Evolutionary conservation across 352 stramenopile genomes (phyloP), one percentile per base, ranked within the genome.

Genomic region (Pythium brassicae): DNA sequence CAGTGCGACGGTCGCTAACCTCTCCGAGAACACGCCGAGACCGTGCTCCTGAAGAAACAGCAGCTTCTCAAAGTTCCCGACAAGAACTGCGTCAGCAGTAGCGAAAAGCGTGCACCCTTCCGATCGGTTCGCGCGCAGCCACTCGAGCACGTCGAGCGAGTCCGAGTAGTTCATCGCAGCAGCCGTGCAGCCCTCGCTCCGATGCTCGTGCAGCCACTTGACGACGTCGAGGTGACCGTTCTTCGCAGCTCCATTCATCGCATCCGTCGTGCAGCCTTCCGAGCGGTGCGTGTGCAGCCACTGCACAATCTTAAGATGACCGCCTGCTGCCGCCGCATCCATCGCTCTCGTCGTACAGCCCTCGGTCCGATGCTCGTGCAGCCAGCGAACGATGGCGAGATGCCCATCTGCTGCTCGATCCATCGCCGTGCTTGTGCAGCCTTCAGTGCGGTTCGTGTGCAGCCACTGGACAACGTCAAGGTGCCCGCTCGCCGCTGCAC

Each of bases 401-500:
- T 35, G 29, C 5, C 9, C 29, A 35, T 35, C 9, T 35, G 29
- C 29, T 9, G 37, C 14, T 12, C 14, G 7, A 43, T 43, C 37
- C 37, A 43, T 20, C 17, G 37, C 37, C 9, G 37, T 12, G 6
- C 4, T 46, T 8, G 59, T 71, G 10, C 63, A 70, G 3, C 67
- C 66, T 69, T 73, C 64, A 3, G 55, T 44, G 2, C 66, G 54
- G 42, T 73, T 23, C 19, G 20, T 39, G 40, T 78, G 63, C 11
- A 78, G 56, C 61, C 71, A 78, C 25, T 69, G 49, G 4, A 75
- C 61, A 10, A 76, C 40, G 1, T 59, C 32, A 12, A 75, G 25
- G 43, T 69, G 55, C 9, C 69, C 67, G 23, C 65, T 65, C 2
- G 2, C 37, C 6, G 37, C 37, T n/a, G 37, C 37, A 4, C 37